Base-by-base conservation (phyloP, 768 basidiomycete genomes). In the Hygrophorus russula region DNA sequence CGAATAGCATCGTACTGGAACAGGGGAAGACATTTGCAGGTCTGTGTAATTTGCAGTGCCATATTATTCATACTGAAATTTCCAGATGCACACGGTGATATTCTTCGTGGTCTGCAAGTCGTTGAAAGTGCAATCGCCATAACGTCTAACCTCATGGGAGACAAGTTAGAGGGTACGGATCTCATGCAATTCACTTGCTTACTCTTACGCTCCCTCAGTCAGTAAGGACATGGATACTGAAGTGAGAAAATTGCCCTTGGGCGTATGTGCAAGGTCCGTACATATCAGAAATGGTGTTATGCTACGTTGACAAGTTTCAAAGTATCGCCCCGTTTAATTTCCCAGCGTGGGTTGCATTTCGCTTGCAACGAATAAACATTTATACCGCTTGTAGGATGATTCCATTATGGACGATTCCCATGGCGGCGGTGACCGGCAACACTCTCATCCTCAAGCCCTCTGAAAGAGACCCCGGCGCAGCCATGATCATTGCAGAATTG, bases 171-270 rank as follows among this genome's bases (percentile, higher is more conserved):
- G 71, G 87, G 93, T 86, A 61, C 11, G 7, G 27, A 29, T 17
- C 2, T 15, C 37, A 40, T 32, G 4, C 32, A 11, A 17, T 29
- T 31, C 36, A 9, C 6, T n/a, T 44, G 42, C 64, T 56, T 13
- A 47, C 54, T 20, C 27, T 44, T 13, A 36, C 36, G 55, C 14
- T 28, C 28, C 15, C 28, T 17, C 50, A 86, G 86, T 97, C 14
- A 86, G 84, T 63, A 90, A 80, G 60, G 93, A 96, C 58, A 97
- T 97, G 93, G 93, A 97, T 57, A 96, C 93, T 2, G 79, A 87
- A 47, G 80, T 84, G 12, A 76, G 92, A 39, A 76, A 78, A 51
- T 61, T 89, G 13, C 89, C 93, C 2, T 67, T 97, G 4, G 93
- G 93, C 42, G 91, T 98, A 27, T 86, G 82, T 49, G 90, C 82